Base-by-base conservation (phyloP, 2,329 filamentous ascomycete genomes). In the Elsinoe perseae region DNA sequence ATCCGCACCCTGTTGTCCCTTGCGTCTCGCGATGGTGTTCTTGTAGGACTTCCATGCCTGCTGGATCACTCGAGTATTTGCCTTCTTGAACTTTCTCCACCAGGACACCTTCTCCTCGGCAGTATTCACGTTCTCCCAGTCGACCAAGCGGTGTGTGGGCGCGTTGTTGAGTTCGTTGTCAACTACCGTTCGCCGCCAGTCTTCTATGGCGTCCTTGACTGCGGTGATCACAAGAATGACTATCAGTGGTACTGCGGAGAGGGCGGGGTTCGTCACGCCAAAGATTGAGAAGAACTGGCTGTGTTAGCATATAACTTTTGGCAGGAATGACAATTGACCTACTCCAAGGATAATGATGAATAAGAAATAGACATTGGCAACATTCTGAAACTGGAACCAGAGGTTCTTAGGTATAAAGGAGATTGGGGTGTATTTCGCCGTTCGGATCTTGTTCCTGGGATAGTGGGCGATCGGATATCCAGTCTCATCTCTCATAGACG, bases 361-460 rank as follows among this genome's bases (percentile, higher is more conserved):
- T 64, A 97, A 78, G 80, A 98, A 98, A 75, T 97, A 98, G 55
- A 97, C 86, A 71, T 98, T 98, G 68, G 93, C 93, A 66, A 98
- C 86, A 68, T 97, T 97, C 73, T 98, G 92, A 69, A 98, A 97
- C 72, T 98, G 95, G 62, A 95, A 89, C 83, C 86, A 98, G 67
- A 98, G 69, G 72, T 98, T 97, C 76, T 97, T 97, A 12, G 93
- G 93, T 25, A 98, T 72, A 72, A 98, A 98, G 59, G 88, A 95
- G 61, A 98, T 72, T 7, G 95, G 86, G 6, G 93, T 98, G 72
- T 98, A 98, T 73, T 97, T 98, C 58, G 93, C 89, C 2, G 93
- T 98, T 64, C 95, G 82, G 70, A 98, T 95, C 78, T 98, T 98
- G 77, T 98, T 98, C 63, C 92, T 80, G 50, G 87, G 80, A 70